Conservation (phyloP, 83 land plant genomes). For the Picea engelmannii region DNA sequence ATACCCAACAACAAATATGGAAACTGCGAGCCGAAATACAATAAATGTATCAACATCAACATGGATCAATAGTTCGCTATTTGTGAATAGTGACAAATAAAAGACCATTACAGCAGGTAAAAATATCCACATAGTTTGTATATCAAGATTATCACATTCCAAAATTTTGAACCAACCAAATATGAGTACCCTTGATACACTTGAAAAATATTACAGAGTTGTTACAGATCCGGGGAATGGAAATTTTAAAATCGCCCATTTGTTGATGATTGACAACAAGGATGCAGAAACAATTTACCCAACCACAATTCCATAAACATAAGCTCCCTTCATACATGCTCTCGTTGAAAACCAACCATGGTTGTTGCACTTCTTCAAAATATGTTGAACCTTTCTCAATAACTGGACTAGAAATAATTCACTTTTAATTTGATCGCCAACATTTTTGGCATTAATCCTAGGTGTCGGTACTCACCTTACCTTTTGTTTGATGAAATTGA, state of each 20-base stretch:
- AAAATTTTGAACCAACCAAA: no score
- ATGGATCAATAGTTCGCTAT: constrained; percentile 46
- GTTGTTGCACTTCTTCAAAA: constrained; percentile 4
- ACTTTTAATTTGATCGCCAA: no score
- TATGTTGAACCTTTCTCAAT: background rate
- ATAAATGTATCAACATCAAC: constrained; percentile 59
- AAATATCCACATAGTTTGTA: constrained; percentile 27
- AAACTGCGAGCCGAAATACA: constrained; percentile 51
- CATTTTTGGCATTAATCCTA: no score
- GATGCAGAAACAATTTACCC: constrained; percentile 50
- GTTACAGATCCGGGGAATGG: constrained; percentile 36
- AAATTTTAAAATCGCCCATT: no score
- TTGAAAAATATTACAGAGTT: constrained; percentile 39
- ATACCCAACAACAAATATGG: constrained; percentile 47
- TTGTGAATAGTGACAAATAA: constrained; percentile 20
- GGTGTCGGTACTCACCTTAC: no score
- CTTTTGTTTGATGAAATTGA: no score
- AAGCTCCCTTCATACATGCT: background rate
- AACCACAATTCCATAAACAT: constrained; percentile 41
- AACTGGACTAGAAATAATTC: background rate
- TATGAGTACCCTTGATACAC: constrained; percentile 22
- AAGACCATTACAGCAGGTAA: constrained; percentile 49
- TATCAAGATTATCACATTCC: constrained; percentile 28
- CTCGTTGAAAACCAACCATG: constrained; percentile 1
- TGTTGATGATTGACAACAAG: no score